Conservation (phyloP, 306 rosid species). For the Acmispon strigosus region DNA sequence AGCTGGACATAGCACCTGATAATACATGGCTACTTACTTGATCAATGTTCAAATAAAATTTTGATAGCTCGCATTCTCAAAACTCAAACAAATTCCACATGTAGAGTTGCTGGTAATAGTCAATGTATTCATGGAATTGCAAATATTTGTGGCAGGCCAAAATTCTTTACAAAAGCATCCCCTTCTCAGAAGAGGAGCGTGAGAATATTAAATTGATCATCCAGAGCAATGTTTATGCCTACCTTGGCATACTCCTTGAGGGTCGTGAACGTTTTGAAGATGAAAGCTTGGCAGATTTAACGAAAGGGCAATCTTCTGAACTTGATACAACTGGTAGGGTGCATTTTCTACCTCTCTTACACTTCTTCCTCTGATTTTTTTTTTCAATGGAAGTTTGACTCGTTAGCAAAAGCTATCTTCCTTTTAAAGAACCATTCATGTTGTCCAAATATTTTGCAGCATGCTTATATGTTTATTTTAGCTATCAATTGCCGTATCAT, state of each 20-base stretch:
- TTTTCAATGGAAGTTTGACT: not conserved
- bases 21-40: not conserved
- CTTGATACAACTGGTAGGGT: conserved; percentile 44
- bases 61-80: not conserved
- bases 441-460: not conserved
- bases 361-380: not conserved
- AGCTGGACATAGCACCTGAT: not conserved
- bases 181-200: conserved; percentile 87
- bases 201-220: conserved; percentile 76
- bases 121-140: conserved; percentile 15
- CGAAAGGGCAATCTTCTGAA: conserved; percentile 34
- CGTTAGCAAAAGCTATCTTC: not conserved
- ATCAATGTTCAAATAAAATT: not conserved
- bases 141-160: conserved; percentile 68
- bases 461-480: conserved; percentile 1
- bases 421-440: not conserved
- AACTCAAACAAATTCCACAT: not conserved
- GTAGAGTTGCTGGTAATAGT: not conserved
- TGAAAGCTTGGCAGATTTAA: conserved; percentile 52
- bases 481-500: not conserved
- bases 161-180: conserved; percentile 74
- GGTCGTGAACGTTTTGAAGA: conserved; percentile 98
- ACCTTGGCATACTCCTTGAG: conserved; percentile 92
- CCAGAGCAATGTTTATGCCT: conserved; percentile 87
- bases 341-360: conserved; percentile 13